Evolutionary conservation across 2,329 filamentous ascomycete genomes (phyloP), one percentile per base, ranked within the genome.

Genomic region (Diplodia corticola): DNA sequence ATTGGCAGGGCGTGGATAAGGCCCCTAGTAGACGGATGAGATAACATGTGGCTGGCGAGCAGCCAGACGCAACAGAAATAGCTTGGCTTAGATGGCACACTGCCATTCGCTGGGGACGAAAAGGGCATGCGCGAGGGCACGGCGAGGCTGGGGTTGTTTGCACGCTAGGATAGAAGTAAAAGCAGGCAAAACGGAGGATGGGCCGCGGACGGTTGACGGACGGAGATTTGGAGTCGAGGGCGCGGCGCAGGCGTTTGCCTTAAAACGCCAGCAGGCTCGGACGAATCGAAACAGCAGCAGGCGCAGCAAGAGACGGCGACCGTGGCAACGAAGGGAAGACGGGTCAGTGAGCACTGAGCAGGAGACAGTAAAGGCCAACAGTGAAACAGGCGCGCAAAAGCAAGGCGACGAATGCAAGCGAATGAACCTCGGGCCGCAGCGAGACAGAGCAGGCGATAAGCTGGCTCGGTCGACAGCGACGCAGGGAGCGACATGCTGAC

Each of bases 331-430:
- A 61, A n/a, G 44, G 57, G 9, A 30, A 46, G 22, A 49, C 15
- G 44, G 28, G 26, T 26, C 40, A 60, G 40, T 15, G 54, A 44
- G 35, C 28, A 44, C 33, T 15, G 26, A 26, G 50, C 28, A 26
- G 49, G 15, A 30, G 51, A 54, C 30, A 26, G 35, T 3, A 5
- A 48, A 48, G 40, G 24, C 55, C 55, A 22, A 13, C 15, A 49
- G 44, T 61, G 40, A 49, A 49, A 61, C 57, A 61, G 37, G 24
- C 22, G 57, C 13, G 5, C 26, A n/a, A 26, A 61, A 60, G 46
- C 40, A 30, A 33, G 55, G 55, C 55, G 55, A 60, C 55, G 55
- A 48, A 60, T 60, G 55, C 55, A 60, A 26, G 35, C 54, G 54
- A 57, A 44, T 57, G 53, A 35, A 40, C 7, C 53, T n/a, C 20